These are phyloP conservation scores for Saccharomycopsis schoenii DNA, from an alignment of 805 yeast genomes.

Conservation along the genomic window DNA sequence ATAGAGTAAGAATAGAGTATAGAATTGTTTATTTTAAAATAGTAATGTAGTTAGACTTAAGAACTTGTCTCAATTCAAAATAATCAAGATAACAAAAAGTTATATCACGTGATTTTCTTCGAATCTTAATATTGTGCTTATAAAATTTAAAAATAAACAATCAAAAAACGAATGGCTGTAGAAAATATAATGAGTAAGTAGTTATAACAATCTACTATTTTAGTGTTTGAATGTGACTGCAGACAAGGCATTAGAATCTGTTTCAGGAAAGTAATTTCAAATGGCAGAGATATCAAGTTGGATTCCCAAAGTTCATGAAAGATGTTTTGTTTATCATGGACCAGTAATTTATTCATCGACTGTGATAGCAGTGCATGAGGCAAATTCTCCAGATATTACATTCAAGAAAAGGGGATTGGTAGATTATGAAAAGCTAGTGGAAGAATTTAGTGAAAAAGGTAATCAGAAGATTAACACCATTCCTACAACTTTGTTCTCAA, in stretches of 20 bases:
- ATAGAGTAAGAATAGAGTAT: neutral
- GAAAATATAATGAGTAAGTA: no score
- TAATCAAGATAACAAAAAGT: no score
- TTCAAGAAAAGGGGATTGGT: conserved; percentile 20
- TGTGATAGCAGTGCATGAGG: conserved; percentile 51
- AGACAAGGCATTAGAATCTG: neutral
- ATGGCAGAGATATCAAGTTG: conserved; percentile 1
- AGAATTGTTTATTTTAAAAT: neutral
- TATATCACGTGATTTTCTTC: no score
- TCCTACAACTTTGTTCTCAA: conserved; percentile 16
- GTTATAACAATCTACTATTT: no score
- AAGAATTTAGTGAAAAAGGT: conserved; percentile 29
- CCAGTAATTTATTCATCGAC: conserved; percentile 85
- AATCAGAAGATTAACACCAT: conserved; percentile 10
- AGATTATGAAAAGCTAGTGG: neutral
- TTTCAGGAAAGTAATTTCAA: neutral
- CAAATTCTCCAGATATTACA: conserved; percentile 32
- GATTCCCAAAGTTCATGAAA: conserved; percentile 17
- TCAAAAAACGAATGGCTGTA: no score
- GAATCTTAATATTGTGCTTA: neutral
- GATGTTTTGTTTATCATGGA: conserved; percentile 79
- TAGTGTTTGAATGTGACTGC: no score
- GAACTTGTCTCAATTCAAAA: neutral
- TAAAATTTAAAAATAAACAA: neutral
- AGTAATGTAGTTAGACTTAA: neutral